These are phyloP conservation scores for Fulvia fulva DNA, from an alignment of 2,329 filamentous ascomycete genomes.

Conservation along the genomic window DNA sequence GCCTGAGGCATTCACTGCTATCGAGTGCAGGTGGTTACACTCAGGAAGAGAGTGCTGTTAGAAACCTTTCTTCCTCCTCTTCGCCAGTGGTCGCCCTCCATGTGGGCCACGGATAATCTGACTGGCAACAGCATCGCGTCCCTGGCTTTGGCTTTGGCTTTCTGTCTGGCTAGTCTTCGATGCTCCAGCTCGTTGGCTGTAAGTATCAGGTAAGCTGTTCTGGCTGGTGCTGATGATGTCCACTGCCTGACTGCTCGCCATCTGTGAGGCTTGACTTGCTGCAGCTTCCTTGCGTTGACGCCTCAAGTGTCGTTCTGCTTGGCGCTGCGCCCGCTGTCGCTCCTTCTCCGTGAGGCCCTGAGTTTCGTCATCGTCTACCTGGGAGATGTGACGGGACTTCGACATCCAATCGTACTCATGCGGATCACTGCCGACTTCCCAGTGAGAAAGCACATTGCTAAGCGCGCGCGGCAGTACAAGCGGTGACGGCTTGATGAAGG, in stretches of 20 bases:
- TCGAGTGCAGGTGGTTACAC: too few species aligned
- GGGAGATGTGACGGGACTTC: slow-evolving; percentile 27
- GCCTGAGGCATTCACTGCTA: background rate
- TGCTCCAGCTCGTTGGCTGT: slow-evolving; percentile 10
- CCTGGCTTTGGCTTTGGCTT: slow-evolving; percentile 6
- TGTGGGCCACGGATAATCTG: slow-evolving; percentile 32
- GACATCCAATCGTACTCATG: slow-evolving; percentile 40
- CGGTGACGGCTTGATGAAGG: slow-evolving; percentile 28
- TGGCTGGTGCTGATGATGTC: slow-evolving; percentile 31
- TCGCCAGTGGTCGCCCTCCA: slow-evolving; percentile 39
- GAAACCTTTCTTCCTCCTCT: slow-evolving; percentile 40
- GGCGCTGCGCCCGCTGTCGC: slow-evolving; percentile 35
- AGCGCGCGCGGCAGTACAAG: slow-evolving; percentile 32
- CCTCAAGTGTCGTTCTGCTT: slow-evolving; percentile 38
- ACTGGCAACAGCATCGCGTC: slow-evolving; percentile 23
- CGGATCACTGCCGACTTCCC: slow-evolving; percentile 38
- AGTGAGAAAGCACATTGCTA: slow-evolving; percentile 40
- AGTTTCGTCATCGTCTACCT: slow-evolving; percentile 27
- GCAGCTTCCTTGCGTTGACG: slow-evolving; percentile 39
- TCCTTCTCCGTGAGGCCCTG: slow-evolving; percentile 38
- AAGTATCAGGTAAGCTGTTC: slow-evolving; percentile 9
- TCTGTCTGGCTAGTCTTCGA: slow-evolving; percentile 24
- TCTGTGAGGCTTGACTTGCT: slow-evolving; percentile 21
- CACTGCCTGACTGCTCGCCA: slow-evolving; percentile 30
- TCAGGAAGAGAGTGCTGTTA: slow-evolving; percentile 4